Percentiles rank a stretch among this genome's conserved stretches.
These are phyloP conservation scores for Phytophthora sojae DNA, from an alignment of 352 stramenopile genomes.

Conservation along the genomic window DNA sequence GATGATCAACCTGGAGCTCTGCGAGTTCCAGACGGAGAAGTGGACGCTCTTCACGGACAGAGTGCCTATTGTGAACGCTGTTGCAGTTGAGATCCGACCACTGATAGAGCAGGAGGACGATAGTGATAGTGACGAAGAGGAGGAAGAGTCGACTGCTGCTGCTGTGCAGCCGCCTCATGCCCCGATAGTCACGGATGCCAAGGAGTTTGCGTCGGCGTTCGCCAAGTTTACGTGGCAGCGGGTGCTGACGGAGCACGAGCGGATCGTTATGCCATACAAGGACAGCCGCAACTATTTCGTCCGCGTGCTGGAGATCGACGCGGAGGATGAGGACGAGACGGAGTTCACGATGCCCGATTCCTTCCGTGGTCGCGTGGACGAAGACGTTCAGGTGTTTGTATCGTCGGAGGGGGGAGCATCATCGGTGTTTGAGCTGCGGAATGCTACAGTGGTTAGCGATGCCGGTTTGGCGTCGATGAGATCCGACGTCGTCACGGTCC, in stretches of 20 bases:
- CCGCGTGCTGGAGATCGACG: slow-evolving; percentile 75
- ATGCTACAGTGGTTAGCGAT: slow-evolving; percentile 32
- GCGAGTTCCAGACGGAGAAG: slow-evolving; percentile 68
- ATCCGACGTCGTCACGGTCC: slow-evolving; percentile 79
- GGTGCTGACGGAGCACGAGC: slow-evolving; percentile 84
- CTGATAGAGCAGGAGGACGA: slow-evolving; percentile 31
- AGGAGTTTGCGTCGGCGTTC: slow-evolving; percentile 63
- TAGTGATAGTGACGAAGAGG: slow-evolving; percentile 18
- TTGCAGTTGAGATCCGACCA: slow-evolving; percentile 80
- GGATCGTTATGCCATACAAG: slow-evolving; percentile 62
- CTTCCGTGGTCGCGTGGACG: slow-evolving; percentile 72
- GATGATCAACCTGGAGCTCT: slow-evolving; percentile 86
- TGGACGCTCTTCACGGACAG: slow-evolving; percentile 81
- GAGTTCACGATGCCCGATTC: slow-evolving; percentile 89
- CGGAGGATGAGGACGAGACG: slow-evolving; percentile 74
- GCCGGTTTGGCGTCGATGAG: slow-evolving; percentile 52
- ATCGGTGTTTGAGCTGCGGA: slow-evolving; percentile 49
- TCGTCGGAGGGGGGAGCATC: slow-evolving; percentile 52
- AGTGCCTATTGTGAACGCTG: slow-evolving; percentile 45
- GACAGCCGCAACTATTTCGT: slow-evolving; percentile 73
- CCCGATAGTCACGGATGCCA: slow-evolving; percentile 54
- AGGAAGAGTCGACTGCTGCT: slow-evolving; percentile 5
- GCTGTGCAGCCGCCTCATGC: too few relatives aligned
- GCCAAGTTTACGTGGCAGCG: slow-evolving; percentile 60
- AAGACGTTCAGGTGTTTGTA: slow-evolving; percentile 68